These are phyloP conservation scores for Heterobasidion irregulare DNA, from an alignment of 1,284 basidiomycete species.

Conservation along the genomic window DNA sequence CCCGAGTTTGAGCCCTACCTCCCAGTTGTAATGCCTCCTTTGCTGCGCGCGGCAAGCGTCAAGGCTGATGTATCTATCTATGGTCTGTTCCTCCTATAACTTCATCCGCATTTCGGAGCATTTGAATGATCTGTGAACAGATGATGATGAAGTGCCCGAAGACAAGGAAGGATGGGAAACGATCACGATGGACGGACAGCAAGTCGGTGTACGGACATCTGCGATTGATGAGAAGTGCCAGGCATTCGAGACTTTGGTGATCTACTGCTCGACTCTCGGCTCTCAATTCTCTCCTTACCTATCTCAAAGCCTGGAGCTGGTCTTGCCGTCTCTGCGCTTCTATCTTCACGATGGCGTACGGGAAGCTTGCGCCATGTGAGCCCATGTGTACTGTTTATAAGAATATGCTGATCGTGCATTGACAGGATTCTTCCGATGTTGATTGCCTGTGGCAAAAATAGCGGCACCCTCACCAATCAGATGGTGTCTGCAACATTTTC, in stretches of 20 bases:
- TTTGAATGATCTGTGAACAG: constrained; percentile 13
- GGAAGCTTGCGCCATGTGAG: constrained; percentile 69
- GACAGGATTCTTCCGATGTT: constrained; percentile 68
- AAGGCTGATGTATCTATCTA: constrained; percentile 75
- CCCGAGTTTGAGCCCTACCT: constrained; percentile 80
- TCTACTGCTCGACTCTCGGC: constrained; percentile 68
- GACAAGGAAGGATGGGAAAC: constrained; percentile 74
- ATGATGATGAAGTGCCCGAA: constrained; percentile 45
- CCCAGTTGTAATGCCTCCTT: constrained; percentile 70
- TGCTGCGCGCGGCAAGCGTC: constrained; percentile 69
- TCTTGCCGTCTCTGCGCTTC: constrained; percentile 63
- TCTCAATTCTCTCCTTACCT: constrained; percentile 69
- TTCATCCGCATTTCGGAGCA: neutral
- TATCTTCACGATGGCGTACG: constrained; percentile 79
- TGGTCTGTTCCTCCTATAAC: constrained; percentile 31
- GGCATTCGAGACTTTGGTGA: constrained; percentile 77
- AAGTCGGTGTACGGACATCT: constrained; percentile 70
- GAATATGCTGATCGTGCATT: constrained; percentile 1
- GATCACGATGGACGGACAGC: constrained; percentile 65
- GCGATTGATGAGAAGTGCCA: constrained; percentile 83
- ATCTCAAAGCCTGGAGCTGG: constrained; percentile 59
- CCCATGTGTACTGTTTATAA: constrained; percentile 8
- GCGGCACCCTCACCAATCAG: constrained; percentile 55
- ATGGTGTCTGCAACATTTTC: constrained; percentile 66
- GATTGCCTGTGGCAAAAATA: constrained; percentile 63